phyloP scores from a whole-genome alignment of 2,329 filamentous ascomycete species.

The Raffaelea arxii region DNA sequence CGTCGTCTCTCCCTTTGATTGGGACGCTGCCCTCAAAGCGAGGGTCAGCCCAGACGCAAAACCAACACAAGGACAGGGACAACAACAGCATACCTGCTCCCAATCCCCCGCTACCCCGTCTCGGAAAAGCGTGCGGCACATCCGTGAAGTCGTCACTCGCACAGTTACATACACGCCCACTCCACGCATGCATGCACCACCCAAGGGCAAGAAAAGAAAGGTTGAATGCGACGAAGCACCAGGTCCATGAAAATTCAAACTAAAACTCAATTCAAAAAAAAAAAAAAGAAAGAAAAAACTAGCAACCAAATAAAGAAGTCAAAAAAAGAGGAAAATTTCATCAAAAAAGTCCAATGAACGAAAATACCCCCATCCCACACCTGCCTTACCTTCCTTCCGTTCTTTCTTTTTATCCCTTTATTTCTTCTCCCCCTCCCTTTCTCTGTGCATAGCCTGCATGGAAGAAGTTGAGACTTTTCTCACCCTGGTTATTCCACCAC shows the following conservation, averaged over 20 bases:
- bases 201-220: constrained; percentile 87
- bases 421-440: too few species aligned
- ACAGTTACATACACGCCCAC: constrained; percentile 89
- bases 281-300: not conserved
- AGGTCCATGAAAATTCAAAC: not conserved
- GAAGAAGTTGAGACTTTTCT: too few species aligned
- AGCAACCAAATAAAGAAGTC: not conserved
- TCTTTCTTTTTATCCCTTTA: too few species aligned
- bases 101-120: constrained; percentile 6
- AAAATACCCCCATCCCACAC: too few species aligned
- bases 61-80: not conserved
- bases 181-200: constrained; percentile 75
- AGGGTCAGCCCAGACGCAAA: constrained; percentile 29
- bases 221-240: constrained; percentile 25
- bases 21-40: constrained; percentile 62
- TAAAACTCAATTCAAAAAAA: constrained; percentile 12
- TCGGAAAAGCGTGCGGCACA: constrained; percentile 56
- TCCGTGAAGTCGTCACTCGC: constrained; percentile 85
- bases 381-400: too few species aligned
- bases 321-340: not conserved
- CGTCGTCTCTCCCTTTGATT: constrained; percentile 64
- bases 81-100: constrained; percentile 14
- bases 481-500: too few species aligned
- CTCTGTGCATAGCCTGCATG: too few species aligned
- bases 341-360: too few species aligned